phyloP scores from a whole-genome alignment of 106 monocot species.

The Dendrobium huoshanense region DNA sequence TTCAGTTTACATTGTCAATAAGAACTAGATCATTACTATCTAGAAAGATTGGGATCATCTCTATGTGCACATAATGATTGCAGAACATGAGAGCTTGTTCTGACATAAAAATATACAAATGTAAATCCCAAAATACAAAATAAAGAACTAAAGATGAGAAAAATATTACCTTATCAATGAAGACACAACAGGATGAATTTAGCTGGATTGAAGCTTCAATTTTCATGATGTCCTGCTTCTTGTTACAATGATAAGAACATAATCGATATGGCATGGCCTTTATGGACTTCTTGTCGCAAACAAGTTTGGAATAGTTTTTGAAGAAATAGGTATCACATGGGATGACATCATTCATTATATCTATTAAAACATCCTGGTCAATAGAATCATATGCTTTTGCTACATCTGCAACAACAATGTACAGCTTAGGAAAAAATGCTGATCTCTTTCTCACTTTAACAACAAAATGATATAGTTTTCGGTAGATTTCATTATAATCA shows the following conservation, averaged over 20 bases:
- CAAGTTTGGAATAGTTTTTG: constrained; percentile 37
- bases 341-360: constrained; percentile 52
- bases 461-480: constrained; percentile 43
- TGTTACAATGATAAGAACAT: constrained; percentile 18
- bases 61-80: background rate
- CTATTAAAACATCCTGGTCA: constrained; percentile 54
- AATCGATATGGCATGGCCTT: constrained; percentile 18
- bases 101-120: background rate
- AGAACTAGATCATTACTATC: background rate
- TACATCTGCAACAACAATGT: constrained; percentile 86
- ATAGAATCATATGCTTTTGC: constrained; percentile 91
- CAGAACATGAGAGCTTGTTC: background rate
- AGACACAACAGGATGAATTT: constrained; percentile 28
- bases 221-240: constrained; percentile 1
- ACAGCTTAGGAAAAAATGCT: constrained; percentile 34
- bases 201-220: constrained; percentile 24
- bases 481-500: constrained; percentile 79
- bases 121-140: background rate
- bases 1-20: no score
- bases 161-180: constrained; percentile 64
- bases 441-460: constrained; percentile 21
- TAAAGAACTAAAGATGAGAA: background rate
- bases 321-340: constrained; percentile 37
- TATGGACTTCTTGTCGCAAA: constrained; percentile 33
- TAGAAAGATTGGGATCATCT: background rate